Conservation (phyloP, 78 protist species). For the Monosiga brevicollis region DNA sequence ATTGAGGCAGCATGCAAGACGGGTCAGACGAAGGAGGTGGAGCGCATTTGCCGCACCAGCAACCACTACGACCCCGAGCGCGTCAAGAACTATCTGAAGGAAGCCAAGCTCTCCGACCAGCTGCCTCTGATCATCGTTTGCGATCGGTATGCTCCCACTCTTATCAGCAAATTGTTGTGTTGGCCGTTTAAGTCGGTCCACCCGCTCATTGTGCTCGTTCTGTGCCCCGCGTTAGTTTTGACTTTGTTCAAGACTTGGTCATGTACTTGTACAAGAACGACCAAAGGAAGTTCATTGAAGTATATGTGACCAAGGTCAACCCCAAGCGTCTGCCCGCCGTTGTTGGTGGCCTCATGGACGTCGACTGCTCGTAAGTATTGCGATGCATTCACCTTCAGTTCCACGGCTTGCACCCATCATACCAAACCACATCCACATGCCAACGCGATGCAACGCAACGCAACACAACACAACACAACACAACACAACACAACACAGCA, state of each 20-base stretch:
- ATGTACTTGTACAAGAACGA: conserved; percentile 76
- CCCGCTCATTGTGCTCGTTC: background rate
- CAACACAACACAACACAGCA: too few species aligned
- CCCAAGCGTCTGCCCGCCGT: conserved; percentile 86
- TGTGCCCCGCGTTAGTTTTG: conserved; percentile 24
- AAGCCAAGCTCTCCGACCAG: conserved; percentile 83
- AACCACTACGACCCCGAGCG: conserved; percentile 81
- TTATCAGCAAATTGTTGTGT: too few species aligned
- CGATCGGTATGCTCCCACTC: conserved; percentile 80
- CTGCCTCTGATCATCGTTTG: conserved; percentile 97
- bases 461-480: too few species aligned
- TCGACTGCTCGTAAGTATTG: too few species aligned
- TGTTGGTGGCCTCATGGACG: conserved; percentile 94
- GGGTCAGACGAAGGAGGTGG: conserved; percentile 88
- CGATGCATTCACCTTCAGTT: too few species aligned
- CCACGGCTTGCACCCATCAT: too few species aligned
- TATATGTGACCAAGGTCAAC: conserved; percentile 85
- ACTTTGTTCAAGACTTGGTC: conserved; percentile 92
- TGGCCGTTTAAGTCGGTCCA: background rate
- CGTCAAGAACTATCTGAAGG: conserved; percentile 91
- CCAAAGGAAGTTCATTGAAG: conserved; percentile 81
- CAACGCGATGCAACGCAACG: too few species aligned
- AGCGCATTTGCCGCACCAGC: conserved; percentile 89
- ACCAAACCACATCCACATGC: too few species aligned
- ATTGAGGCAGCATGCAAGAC: conserved; percentile 93